Percentiles rank a stretch among this genome's conserved stretches.
Conservation (phyloP, 306 rosid genomes). For the Hylodesmum podocarpum region DNA sequence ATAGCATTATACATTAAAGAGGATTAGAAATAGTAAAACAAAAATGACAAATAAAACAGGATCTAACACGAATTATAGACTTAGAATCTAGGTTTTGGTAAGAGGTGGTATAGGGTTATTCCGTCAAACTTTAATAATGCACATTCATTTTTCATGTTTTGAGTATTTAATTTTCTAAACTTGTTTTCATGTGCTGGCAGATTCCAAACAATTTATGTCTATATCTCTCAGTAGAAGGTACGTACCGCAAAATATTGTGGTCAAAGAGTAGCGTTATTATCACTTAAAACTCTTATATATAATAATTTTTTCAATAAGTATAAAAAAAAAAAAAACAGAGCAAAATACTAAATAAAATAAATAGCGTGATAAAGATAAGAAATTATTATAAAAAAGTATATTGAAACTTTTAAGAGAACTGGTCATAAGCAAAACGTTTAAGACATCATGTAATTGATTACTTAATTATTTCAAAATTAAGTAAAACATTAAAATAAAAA, state of each 20-base stretch:
- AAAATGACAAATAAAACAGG: constrained; percentile 33
- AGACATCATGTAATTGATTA: too few species aligned
- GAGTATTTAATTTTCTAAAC: not conserved
- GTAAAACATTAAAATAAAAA: too few species aligned
- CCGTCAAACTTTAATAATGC: constrained; percentile 5
- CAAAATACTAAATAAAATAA: too few species aligned
- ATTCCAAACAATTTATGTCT: not conserved
- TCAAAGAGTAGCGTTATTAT: not conserved
- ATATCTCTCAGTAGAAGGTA: constrained; percentile 5
- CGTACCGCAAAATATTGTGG: not conserved
- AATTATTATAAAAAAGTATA: not conserved
- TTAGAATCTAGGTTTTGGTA: constrained; percentile 33
- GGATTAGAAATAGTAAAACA: not conserved
- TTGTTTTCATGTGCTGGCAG: constrained; percentile 26
- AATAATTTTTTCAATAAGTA: not conserved
- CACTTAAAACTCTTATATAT: not conserved
- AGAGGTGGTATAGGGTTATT: not conserved
- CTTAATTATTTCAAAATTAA: too few species aligned
- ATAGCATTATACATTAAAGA: not conserved
- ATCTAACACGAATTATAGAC: constrained; percentile 29
- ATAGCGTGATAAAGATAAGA: not conserved
- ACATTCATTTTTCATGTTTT: not conserved
- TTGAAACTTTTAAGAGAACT: too few species aligned
- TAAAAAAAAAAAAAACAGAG: not conserved
- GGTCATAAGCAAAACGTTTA: too few species aligned